Base-by-base conservation (phyloP, 1,284 basidiomycete genomes). In the Leccinum cinnamomeum region DNA sequence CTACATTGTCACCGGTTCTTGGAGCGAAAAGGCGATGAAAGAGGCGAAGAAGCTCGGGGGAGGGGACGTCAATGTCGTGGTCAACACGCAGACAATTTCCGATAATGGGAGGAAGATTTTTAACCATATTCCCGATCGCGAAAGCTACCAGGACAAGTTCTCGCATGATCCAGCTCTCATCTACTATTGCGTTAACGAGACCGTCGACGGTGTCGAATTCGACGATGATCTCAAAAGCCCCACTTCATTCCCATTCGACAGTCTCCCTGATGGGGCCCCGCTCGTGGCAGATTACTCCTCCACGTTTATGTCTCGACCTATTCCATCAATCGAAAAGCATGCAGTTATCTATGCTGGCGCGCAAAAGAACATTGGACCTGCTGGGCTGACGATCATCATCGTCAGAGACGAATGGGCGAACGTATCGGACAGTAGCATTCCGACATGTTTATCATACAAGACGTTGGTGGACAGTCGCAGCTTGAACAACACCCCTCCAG, bases 141-240 rank as follows among this genome's bases (percentile, higher is more conserved):
- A 81, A 60, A 80, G 84, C 55, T 98, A 91, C 85, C 76, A 77
- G 33, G 96, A 91, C 84, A 77, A 79, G n/a, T 92, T 97, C 79
- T 92, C 92, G 12, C 68, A 73, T 46, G 82, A 88, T 72, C 90
- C 97, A 1, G 96, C 93, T 8, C 86, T 96, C 72, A 89, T 98
- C 60, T 98, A 97, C 80, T 99, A 98, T 80, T 99, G 97, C 84
- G 97, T 98, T 76, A 99, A 99, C 80, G 97, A 99, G 81, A 99
- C 97, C 3, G 94, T 99, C 63, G 91, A 98, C 71, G 97, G 97
- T 37, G 90, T 97, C 60, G 92, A 99, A 79, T 98, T 94, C 79
- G 82, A 91, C 4, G 75, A 81, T 51, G 82, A 87, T 63, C 75
- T 79, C 7, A 70, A 73, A 23, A 80, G 79, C 37, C 77, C 84